These are phyloP conservation scores for Diddensiella santjacobensis DNA, from an alignment of 805 yeast species.

Conservation along the genomic window DNA sequence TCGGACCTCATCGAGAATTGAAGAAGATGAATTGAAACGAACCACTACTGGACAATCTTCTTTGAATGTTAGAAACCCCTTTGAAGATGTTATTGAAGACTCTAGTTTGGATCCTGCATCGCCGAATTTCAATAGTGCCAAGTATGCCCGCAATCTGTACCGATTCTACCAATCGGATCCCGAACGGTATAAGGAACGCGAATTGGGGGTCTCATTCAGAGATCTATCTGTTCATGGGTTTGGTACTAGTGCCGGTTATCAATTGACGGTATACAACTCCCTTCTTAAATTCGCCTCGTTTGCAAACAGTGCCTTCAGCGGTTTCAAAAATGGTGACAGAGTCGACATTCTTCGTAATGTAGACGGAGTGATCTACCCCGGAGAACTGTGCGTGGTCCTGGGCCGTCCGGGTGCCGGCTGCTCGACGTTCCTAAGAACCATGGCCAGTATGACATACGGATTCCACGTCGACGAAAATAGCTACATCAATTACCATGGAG, in stretches of 20 bases:
- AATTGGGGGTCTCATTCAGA: slow-evolving; percentile 60
- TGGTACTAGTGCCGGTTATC: slow-evolving; percentile 63
- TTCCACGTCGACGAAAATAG: slow-evolving; percentile 46
- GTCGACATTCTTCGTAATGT: slow-evolving; percentile 40
- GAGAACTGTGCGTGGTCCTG: slow-evolving; percentile 66
- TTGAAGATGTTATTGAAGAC: slow-evolving; percentile 30
- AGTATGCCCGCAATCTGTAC: slow-evolving; percentile 62
- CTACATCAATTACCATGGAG: slow-evolving; percentile 43
- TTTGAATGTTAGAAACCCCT: slow-evolving; percentile 23
- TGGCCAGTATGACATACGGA: slow-evolving; percentile 53
- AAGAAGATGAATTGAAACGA: background rate
- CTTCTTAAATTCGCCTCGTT: slow-evolving; percentile 26
- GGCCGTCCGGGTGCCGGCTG: slow-evolving; percentile 82
- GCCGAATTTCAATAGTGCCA: slow-evolving; percentile 51
- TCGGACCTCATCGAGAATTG: slow-evolving; percentile 12
- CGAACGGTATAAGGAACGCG: slow-evolving; percentile 53
- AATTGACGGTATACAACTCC: slow-evolving; percentile 51
- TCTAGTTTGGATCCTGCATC: slow-evolving; percentile 56
- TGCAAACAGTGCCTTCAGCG: slow-evolving; percentile 27
- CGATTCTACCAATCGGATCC: slow-evolving; percentile 51
- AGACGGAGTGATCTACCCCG: slow-evolving; percentile 58
- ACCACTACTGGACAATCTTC: slow-evolving; percentile 2
- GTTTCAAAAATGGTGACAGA: slow-evolving; percentile 40
- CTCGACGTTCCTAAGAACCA: slow-evolving; percentile 54
- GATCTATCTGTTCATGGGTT: slow-evolving; percentile 60